These are phyloP conservation scores for Plantago ovata DNA, from an alignment of 257 asterid genomes.

Conservation along the genomic window DNA sequence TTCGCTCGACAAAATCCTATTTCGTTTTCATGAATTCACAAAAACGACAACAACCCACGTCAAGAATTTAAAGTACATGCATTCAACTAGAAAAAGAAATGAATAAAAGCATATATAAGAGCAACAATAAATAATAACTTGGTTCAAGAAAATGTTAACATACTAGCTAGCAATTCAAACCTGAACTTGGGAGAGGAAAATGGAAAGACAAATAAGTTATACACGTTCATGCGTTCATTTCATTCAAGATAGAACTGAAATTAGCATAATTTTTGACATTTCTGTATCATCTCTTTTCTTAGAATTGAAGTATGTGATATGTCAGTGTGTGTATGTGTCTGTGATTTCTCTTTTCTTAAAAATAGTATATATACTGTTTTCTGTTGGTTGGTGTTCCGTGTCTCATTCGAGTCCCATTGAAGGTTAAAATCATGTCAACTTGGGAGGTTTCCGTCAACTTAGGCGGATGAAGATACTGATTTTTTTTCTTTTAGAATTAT, in stretches of 20 bases:
- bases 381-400: conserved; percentile 34
- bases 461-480: conserved; percentile 26
- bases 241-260: conserved; percentile 3
- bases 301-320: conserved; percentile 15
- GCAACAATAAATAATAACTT: background rate
- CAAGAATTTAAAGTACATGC: background rate
- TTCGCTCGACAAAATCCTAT: too few species aligned
- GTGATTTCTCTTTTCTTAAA: background rate
- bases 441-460: conserved; percentile 32
- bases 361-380: conserved; percentile 11
- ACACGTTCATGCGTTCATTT: conserved; percentile 21
- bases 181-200: conserved; percentile 23
- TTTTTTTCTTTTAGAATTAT: too few species aligned
- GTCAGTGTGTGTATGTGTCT: too few species aligned
- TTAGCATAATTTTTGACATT: background rate
- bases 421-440: conserved; percentile 29
- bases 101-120: too few species aligned
- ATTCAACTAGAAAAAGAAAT: background rate
- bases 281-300: background rate
- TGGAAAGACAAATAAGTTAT: conserved; percentile 18
- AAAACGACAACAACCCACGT: conserved; percentile 13
- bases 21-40: background rate
- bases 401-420: conserved; percentile 39
- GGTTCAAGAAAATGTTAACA: background rate
- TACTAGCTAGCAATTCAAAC: conserved; percentile 24